These are phyloP conservation scores for Ophiocordyceps sinensis DNA, from an alignment of 2,329 filamentous ascomycete species.

Conservation along the genomic window DNA sequence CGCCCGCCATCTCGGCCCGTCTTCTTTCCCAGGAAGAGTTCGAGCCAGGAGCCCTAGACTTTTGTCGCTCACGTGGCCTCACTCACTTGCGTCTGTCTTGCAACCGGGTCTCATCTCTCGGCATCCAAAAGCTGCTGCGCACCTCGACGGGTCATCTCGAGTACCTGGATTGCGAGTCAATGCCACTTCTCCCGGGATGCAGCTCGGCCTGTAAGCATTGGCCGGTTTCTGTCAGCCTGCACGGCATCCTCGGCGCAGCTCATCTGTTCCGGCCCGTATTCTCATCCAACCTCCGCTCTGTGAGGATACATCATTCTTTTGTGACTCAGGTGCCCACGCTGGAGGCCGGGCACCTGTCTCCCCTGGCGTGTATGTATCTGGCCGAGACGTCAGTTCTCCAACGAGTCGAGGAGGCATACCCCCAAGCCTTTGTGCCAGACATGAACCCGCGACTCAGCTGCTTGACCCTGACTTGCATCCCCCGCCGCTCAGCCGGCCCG, in stretches of 20 bases:
- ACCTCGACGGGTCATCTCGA: constrained; percentile 31
- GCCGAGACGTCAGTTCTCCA: constrained; percentile 30
- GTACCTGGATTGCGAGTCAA: constrained; percentile 34
- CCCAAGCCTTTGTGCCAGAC: constrained; percentile 34
- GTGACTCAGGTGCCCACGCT: constrained; percentile 39
- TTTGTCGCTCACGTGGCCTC: constrained; percentile 16
- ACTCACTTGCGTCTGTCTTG: constrained; percentile 41
- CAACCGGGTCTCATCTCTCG: constrained; percentile 30
- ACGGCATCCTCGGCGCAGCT: constrained; percentile 28
- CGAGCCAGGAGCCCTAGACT: constrained; percentile 5
- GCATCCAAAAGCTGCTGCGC: constrained; percentile 28
- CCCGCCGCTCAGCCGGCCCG: constrained; percentile 35
- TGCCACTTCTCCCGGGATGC: constrained; percentile 13
- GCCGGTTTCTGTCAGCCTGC: constrained; percentile 18
- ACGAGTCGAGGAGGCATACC: constrained; percentile 30
- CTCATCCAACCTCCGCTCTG: constrained; percentile 34
- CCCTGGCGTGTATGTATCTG: constrained; percentile 21
- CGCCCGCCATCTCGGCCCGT: constrained; percentile 10
- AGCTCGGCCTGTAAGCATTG: constrained; percentile 7
- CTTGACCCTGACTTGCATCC: constrained; percentile 39
- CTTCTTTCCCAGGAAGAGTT: constrained; percentile 8
- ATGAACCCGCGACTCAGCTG: constrained; percentile 40
- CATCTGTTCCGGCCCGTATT: constrained; percentile 37
- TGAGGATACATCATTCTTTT: constrained; percentile 45
- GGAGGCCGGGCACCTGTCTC: constrained; percentile 19